These are phyloP conservation scores for Colletotrichum limetticola DNA, from an alignment of 2,329 filamentous ascomycete genomes.

Conservation along the genomic window DNA sequence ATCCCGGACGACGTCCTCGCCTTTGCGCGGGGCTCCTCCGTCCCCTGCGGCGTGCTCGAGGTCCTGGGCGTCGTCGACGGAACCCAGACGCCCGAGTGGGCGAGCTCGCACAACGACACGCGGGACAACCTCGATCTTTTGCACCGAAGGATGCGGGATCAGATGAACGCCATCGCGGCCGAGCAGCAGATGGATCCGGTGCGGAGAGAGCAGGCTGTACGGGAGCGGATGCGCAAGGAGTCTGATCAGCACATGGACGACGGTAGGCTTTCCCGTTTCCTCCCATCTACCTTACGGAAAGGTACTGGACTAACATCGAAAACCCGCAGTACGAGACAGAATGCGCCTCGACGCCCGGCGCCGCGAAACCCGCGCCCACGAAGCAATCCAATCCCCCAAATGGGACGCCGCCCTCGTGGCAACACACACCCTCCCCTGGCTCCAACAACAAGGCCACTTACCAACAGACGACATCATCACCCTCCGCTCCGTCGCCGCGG, in stretches of 20 bases:
- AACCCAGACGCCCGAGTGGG: slow-evolving; percentile 65
- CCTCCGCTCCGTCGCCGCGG: slow-evolving; percentile 56
- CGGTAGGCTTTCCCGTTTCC: slow-evolving; percentile 46
- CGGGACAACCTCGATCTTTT: slow-evolving; percentile 49
- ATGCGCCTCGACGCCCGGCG: slow-evolving; percentile 52
- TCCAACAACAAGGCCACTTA: slow-evolving; percentile 41
- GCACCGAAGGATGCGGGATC: slow-evolving; percentile 50
- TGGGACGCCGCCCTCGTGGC: slow-evolving; percentile 62
- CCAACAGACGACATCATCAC: slow-evolving; percentile 31
- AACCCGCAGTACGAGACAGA: slow-evolving; percentile 52
- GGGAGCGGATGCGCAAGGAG: slow-evolving; percentile 54
- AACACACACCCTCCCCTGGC: slow-evolving; percentile 56
- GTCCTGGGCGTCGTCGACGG: slow-evolving; percentile 61
- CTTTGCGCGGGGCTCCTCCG: slow-evolving; percentile 62
- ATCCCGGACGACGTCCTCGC: slow-evolving; percentile 63
- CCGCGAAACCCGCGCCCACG: slow-evolving; percentile 56
- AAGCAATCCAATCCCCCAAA: slow-evolving; percentile 64
- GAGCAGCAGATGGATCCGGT: slow-evolving; percentile 56
- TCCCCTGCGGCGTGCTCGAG: slow-evolving; percentile 70
- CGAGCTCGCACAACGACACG: slow-evolving; percentile 52
- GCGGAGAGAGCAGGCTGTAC: slow-evolving; percentile 52
- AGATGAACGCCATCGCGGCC: slow-evolving; percentile 51
- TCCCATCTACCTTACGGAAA: no score
- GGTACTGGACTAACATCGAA: not conserved
- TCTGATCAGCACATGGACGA: slow-evolving; percentile 57